Evolutionary conservation across 1,284 basidiomycete genomes (phyloP).

Genomic region (Spongiforma sp.): DNA sequence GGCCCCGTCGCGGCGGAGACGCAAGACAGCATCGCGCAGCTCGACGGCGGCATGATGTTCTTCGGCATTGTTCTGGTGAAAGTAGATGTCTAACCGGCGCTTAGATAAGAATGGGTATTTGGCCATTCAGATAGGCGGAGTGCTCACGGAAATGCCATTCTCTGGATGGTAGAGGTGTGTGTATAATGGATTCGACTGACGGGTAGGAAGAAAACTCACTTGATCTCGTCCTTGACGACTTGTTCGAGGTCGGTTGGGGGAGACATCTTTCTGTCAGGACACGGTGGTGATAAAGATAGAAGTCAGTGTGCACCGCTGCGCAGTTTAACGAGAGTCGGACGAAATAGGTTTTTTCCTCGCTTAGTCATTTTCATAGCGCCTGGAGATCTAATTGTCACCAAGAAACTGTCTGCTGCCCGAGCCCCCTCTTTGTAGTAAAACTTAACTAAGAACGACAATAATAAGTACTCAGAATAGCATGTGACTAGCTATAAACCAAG

Average conservation of each 20-base stretch:
- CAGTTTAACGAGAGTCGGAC: no score
- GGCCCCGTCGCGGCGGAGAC: slow-evolving; percentile 71
- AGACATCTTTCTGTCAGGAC: background rate
- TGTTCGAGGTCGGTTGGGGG: slow-evolving; percentile 61
- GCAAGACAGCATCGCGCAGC: slow-evolving; percentile 70
- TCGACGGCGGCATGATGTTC: slow-evolving; percentile 69
- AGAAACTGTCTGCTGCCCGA: no score
- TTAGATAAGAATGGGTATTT: slow-evolving; percentile 1
- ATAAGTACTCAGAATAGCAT: no score
- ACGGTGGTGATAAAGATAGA: no score
- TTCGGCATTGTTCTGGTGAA: slow-evolving; percentile 66
- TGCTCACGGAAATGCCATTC: slow-evolving; percentile 80
- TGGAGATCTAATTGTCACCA: no score
- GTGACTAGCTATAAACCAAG: no score
- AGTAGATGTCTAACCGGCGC: slow-evolving; percentile 67
- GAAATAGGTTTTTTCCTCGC: no score
- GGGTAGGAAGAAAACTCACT: slow-evolving; percentile 47
- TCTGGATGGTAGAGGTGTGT: slow-evolving; percentile 46
- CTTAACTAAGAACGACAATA: no score
- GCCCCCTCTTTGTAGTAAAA: no score
- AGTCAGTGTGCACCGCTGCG: no score
- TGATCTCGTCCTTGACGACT: slow-evolving; percentile 68
- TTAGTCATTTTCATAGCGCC: no score
- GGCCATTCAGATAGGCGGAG: no score
- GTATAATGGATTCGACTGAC: background rate